Percentiles rank a stretch among this genome's conserved stretches.
These are phyloP conservation scores for Ceratobasidium sp. DNA, from an alignment of 1,284 basidiomycete genomes.

Conservation along the genomic window DNA sequence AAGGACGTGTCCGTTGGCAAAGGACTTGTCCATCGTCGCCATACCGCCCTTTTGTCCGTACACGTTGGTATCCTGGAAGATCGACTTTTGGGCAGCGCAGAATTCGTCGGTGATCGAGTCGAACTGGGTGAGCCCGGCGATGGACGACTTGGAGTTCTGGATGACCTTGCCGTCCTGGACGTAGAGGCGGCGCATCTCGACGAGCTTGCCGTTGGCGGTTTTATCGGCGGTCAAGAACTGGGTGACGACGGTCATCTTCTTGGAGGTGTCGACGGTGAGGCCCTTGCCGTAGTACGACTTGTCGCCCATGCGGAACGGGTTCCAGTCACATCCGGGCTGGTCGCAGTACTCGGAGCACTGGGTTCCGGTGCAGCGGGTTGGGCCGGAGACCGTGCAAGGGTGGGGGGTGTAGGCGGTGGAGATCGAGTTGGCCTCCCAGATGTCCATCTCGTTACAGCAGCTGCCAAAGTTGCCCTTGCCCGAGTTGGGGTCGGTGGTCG, in stretches of 20 bases:
- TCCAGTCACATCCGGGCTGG: too few relatives aligned
- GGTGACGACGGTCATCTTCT: conserved; percentile 61
- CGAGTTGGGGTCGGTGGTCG: conserved; percentile 58
- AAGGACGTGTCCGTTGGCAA: conserved; percentile 61
- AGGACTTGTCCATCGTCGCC: conserved; percentile 54
- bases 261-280: conserved; percentile 56
- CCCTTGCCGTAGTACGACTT: conserved; percentile 57
- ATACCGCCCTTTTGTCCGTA: conserved; percentile 58
- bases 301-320: conserved; percentile 61
- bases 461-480: too few relatives aligned
- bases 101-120: too few relatives aligned
- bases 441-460: too few relatives aligned
- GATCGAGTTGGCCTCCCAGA: too few relatives aligned
- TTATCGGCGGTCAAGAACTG: conserved; percentile 60
- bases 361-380: too few relatives aligned
- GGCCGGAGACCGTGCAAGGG: too few relatives aligned
- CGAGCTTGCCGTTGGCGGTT: conserved; percentile 54
- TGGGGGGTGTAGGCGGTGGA: too few relatives aligned
- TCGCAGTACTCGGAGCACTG: too few relatives aligned
- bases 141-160: too few relatives aligned
- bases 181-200: conserved; percentile 61
- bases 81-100: conserved; percentile 55
- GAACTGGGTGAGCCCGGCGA: neutral
- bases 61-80: conserved; percentile 54
- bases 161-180: conserved; percentile 60